Base-by-base conservation (phyloP, 2,329 filamentous ascomycete species). In the Phialophora verrucosa region DNA sequence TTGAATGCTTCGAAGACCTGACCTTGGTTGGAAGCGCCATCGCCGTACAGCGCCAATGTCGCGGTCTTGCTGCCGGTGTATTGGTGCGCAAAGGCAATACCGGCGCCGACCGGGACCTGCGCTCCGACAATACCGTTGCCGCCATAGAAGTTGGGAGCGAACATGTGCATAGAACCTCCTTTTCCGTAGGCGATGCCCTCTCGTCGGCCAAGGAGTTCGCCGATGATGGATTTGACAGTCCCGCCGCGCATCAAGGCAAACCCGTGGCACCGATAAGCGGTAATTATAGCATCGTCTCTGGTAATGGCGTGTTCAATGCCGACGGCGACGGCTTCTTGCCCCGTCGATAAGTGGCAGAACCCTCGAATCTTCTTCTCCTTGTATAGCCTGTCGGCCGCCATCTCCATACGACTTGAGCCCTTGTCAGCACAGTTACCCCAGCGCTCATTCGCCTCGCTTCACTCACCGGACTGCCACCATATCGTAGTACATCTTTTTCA, bases 311-410 rank as follows among this genome's bases (percentile, higher is more conserved):
- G 92, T 84, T 99, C 95, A 77, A 99, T 98, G 79, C 95, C 95
- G 74, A 93, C 90, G 66, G 95, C 93, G 73, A 99, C 95, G 72
- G 95, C 95, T 87, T 99, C 95, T 83, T 99, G 95, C 70, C 95
- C 95, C 67, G 91, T 96, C 66, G 95, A 98, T 82, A 99, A 83
- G 84, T 99, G 95, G 85, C 95, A 99, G 91, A 99, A 99, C 84
- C 95, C 95, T 76, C 95, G 91, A 76, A 99, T 98, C 88, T 99
- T 98, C 90, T 99, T 99, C 86, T 98, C 95, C 87, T 99, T 99
- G 91, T 99, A 99, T 77, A 99, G 86, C 79, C 94, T 89, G 80
- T 99, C 95, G 83, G 95, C 93, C 73, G 94, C 93, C 94, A 99
- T 97, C 84, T 99, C 95, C 95, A 99, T 97, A 81, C 96, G 95